Percentiles rank a stretch among this genome's conserved stretches.
Conservation (phyloP, 208 protist genomes). For the Trichomonas gallinae region DNA sequence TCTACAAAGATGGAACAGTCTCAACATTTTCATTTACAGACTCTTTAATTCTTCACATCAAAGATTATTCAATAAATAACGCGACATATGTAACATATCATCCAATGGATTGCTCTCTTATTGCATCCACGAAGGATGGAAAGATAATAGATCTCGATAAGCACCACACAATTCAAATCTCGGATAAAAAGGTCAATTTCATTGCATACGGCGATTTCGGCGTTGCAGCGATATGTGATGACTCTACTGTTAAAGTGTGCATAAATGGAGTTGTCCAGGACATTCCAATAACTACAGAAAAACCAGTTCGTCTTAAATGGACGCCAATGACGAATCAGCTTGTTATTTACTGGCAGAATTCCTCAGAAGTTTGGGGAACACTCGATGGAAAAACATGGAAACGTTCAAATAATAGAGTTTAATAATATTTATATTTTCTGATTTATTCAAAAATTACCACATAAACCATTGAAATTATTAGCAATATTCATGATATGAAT, state of each 20-base stretch:
- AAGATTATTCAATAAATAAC: background rate
- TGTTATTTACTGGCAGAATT: background rate
- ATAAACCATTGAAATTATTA: no score
- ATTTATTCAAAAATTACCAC: no score
- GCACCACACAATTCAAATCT: background rate
- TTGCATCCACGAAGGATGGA: background rate
- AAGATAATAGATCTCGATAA: background rate
- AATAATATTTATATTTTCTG: background rate
- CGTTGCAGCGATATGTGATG: background rate
- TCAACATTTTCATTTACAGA: background rate
- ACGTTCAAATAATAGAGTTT: background rate
- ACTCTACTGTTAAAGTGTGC: background rate
- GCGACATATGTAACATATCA: background rate
- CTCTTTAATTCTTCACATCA: background rate
- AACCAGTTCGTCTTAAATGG: background rate
- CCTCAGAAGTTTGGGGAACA: background rate
- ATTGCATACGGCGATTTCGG: background rate
- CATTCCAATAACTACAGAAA: background rate
- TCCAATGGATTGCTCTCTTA: background rate
- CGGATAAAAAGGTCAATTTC: background rate
- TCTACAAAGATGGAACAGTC: background rate
- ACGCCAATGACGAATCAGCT: background rate
- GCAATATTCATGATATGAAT: no score
- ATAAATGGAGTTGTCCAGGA: background rate
- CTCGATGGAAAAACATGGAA: background rate